Base-by-base conservation (phyloP, 164 flowering plant genomes). In the Chimonanthus salicifolius region DNA sequence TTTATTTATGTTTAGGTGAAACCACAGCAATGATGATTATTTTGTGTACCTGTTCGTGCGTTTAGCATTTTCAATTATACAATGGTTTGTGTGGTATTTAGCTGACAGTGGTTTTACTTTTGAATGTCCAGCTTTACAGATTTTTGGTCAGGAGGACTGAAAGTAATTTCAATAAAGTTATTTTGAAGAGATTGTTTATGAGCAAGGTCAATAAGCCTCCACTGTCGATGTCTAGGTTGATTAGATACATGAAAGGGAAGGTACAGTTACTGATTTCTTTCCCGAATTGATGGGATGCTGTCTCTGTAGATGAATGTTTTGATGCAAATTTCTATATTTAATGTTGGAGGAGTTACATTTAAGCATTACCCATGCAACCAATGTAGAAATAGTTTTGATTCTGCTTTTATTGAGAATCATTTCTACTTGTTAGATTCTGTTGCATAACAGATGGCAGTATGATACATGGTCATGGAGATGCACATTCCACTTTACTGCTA, bases 91-190 rank as follows among this genome's bases (percentile, higher is more conserved):
- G 7, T 63, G 44, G 5, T 18, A 54, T 54, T 13, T 54, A 15
- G 18, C 66, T 63, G 16, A 63, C 9, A 21, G 3, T 4, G 10
- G 10, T 13, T 21, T 66, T 10, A 6, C 45, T 66, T 68, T 68
- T n/a, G 1, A 33, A 6, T 62, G 46, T 62, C 5, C 78, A 79
- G 81, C 76, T 79, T 7, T 79, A 79, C 58, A 67, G 81, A 74
- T 79, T 75, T 66, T 63, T 79, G 63, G 81, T 79, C 10, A 49
- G 81, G 60, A 75, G 81, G 69, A 79, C 81, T 0, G 81, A 72
- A 2, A 79, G 81, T 68, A 78, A 69, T 3, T 78, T 78, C 71
- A 78, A 78, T 75, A 78, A 75, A 5, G 81, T 78, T 2, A 72
- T 78, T 5, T 46, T 78, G 70, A 78, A 78, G 49, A 72, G 81